These are phyloP conservation scores for Nicotiana noctiflora DNA, from an alignment of 257 asterid species.

Conservation along the genomic window DNA sequence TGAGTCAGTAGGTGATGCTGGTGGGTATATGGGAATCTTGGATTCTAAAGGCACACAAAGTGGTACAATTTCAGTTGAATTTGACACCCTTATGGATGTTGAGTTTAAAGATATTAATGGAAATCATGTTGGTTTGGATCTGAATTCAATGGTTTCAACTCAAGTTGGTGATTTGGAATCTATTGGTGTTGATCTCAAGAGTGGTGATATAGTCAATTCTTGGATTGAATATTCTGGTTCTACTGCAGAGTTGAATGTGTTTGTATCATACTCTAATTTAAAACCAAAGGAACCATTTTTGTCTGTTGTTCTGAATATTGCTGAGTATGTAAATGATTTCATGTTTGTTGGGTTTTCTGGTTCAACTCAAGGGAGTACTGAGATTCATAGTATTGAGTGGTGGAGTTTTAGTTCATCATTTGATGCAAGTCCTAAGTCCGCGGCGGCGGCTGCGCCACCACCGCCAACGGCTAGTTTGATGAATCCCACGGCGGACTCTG, in stretches of 20 bases:
- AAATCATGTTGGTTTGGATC: constrained; percentile 80
- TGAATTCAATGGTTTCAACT: constrained; percentile 57
- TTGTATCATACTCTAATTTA: constrained; percentile 58
- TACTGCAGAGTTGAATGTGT: constrained; percentile 34
- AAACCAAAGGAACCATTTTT: constrained; percentile 64
- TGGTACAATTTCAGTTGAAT: constrained; percentile 66
- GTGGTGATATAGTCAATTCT: constrained; percentile 71
- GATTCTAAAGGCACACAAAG: constrained; percentile 35
- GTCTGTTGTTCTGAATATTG: constrained; percentile 39
- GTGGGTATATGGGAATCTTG: constrained; percentile 56
- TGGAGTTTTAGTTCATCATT: constrained; percentile 76
- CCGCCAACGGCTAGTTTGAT: constrained; percentile 35
- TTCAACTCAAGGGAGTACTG: constrained; percentile 90
- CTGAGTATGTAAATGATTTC: constrained; percentile 46
- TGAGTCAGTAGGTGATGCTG: constrained; percentile 56
- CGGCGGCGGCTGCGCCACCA: constrained; percentile 46
- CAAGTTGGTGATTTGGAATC: constrained; percentile 43
- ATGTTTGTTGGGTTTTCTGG: constrained; percentile 75
- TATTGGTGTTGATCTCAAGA: constrained; percentile 53
- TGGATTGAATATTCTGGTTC: constrained; percentile 75
- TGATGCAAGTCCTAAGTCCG: constrained; percentile 35
- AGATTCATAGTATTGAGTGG: constrained; percentile 65
- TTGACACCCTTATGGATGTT: constrained; percentile 76
- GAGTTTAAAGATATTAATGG: constrained; percentile 65
- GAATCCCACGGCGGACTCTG: constrained; percentile 45